phyloP scores from a whole-genome alignment of 1,284 basidiomycete species.

The Puccinia horiana region DNA sequence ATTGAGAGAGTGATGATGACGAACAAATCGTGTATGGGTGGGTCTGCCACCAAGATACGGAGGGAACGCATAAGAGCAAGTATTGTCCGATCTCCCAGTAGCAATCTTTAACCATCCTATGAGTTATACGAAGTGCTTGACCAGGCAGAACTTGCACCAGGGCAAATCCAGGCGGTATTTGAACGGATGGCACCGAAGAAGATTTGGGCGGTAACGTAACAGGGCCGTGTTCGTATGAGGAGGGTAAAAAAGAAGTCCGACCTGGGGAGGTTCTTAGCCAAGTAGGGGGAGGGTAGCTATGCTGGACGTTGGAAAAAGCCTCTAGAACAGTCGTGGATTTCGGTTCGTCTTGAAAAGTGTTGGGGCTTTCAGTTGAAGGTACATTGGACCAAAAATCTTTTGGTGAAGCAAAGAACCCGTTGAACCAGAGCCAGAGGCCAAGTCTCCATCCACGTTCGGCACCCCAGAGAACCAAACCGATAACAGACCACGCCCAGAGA shows the following conservation, averaged over 20 bases:
- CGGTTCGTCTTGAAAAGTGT: not conserved
- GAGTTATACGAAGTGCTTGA: constrained; percentile 71
- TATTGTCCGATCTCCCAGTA: constrained; percentile 77
- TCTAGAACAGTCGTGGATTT: not conserved
- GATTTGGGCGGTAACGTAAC: not conserved
- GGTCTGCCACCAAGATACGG: constrained; percentile 68
- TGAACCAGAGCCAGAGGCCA: constrained; percentile 36
- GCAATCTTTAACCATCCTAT: constrained; percentile 61
- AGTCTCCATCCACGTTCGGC: constrained; percentile 35
- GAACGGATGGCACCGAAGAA: constrained; percentile 15
- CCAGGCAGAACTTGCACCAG: constrained; percentile 78
- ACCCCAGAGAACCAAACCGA: constrained; percentile 40
- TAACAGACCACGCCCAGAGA: constrained; percentile 47
- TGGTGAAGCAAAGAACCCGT: constrained; percentile 28
- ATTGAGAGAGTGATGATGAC: constrained; percentile 64
- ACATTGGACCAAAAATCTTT: constrained; percentile 31
- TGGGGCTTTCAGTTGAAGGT: not conserved
- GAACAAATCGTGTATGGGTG: constrained; percentile 82
- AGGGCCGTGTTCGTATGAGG: constrained; percentile 64
- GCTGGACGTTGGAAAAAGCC: not conserved
- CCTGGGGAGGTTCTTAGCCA: not conserved
- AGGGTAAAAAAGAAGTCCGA: constrained; percentile 24
- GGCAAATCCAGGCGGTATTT: constrained; percentile 70
- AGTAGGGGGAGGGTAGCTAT: constrained; percentile 14
- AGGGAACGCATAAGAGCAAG: constrained; percentile 73